Percentiles rank a stretch among this genome's conserved stretches.
These are phyloP conservation scores for Populus nigra DNA, from an alignment of 345 rosid species.

Conservation along the genomic window DNA sequence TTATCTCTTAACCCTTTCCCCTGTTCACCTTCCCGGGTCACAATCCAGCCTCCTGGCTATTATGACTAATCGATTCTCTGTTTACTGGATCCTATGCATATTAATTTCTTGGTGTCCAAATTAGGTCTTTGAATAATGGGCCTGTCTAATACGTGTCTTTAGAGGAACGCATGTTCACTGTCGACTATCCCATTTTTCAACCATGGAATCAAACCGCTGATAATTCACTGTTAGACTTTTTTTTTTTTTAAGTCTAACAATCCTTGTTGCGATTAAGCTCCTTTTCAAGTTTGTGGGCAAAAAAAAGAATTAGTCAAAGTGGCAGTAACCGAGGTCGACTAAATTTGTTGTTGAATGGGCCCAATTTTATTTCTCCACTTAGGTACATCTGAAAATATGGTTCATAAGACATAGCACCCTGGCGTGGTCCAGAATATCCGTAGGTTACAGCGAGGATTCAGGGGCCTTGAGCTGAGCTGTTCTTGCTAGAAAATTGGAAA, in stretches of 20 bases:
- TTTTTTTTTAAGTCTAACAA: no score
- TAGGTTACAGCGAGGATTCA: not conserved
- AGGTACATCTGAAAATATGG: not conserved
- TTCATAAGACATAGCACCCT: not conserved
- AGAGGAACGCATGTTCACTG: no score
- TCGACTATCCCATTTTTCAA: not conserved
- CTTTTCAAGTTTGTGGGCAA: no score
- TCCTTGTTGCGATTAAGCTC: no score
- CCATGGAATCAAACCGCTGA: not conserved
- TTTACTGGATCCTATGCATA: not conserved
- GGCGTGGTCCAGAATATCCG: not conserved
- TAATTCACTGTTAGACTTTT: no score
- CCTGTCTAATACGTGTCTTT: no score
- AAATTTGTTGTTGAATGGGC: not conserved
- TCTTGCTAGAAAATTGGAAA: not conserved
- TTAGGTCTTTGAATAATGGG: no score
- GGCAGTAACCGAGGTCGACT: not conserved
- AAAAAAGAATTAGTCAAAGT: not conserved
- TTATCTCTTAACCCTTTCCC: slow-evolving; percentile 1
- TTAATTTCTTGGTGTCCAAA: not conserved
- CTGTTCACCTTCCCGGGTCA: not conserved
- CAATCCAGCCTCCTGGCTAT: not conserved
- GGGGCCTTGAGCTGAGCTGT: not conserved
- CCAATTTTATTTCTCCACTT: no score
- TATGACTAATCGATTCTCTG: not conserved